phyloP scores from a whole-genome alignment of 768 basidiomycete genomes.

The Termitomyces sp. region DNA sequence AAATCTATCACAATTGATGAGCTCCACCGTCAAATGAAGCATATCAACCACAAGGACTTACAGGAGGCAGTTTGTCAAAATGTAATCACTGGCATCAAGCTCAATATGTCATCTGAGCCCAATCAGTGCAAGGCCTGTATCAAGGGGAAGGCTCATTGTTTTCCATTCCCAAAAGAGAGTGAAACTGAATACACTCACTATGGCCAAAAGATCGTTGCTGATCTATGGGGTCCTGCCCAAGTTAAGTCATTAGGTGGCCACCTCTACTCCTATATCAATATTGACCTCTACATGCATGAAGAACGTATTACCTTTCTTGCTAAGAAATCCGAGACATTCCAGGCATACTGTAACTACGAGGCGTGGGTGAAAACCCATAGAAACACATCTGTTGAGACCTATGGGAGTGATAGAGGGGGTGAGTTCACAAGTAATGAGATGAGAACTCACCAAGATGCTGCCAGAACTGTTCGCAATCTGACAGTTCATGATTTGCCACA shows the following conservation, averaged over 20 bases:
- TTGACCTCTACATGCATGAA: conserved; percentile 15
- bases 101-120: conserved; percentile 21
- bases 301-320: conserved; percentile 12
- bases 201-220: no score
- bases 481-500: no score
- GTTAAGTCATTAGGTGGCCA: conserved; percentile 14
- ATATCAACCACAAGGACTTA: conserved; percentile 26
- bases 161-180: conserved; percentile 18
- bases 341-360: no score
- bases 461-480: background rate
- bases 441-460: background rate
- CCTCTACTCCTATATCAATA: conserved; percentile 12
- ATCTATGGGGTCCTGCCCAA: no score
- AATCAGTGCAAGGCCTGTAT: no score
- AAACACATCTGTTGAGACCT: conserved; percentile 8
- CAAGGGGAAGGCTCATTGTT: no score
- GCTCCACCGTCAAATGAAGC: conserved; percentile 31
- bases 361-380: conserved; percentile 19
- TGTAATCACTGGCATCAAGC: conserved; percentile 29
- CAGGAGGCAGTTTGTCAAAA: conserved; percentile 23
- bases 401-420: no score
- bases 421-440: no score
- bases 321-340: conserved; percentile 13
- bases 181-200: no score
- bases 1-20: conserved; percentile 20